These are phyloP conservation scores for Periconia digitata DNA, from an alignment of 2,329 filamentous ascomycete genomes.

Conservation along the genomic window DNA sequence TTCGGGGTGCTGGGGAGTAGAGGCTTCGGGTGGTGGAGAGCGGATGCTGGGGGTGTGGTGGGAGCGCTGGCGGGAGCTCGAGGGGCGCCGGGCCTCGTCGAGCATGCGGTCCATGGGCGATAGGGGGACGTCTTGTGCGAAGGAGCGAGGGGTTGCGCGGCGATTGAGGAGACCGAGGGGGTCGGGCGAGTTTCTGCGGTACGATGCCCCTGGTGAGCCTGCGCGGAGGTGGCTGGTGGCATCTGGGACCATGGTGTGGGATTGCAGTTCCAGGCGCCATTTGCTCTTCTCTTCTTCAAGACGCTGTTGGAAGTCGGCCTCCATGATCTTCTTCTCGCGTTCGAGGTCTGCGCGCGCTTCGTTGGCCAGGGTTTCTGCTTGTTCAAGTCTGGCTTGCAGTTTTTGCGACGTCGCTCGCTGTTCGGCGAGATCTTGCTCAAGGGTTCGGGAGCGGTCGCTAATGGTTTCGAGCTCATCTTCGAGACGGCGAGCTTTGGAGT, in stretches of 20 bases:
- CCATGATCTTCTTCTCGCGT: conserved; percentile 61
- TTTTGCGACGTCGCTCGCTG: conserved; percentile 62
- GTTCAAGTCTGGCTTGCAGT: conserved; percentile 65
- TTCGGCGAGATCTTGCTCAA: conserved; percentile 64
- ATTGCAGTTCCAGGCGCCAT: conserved; percentile 55
- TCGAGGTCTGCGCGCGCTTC: conserved; percentile 60
- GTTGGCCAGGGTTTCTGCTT: conserved; percentile 63
- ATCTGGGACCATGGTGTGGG: conserved; percentile 25
- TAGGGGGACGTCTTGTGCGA: conserved; percentile 32
- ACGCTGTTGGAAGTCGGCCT: conserved; percentile 59
- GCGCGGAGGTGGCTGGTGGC: conserved; percentile 33
- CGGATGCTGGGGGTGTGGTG: conserved; percentile 16
- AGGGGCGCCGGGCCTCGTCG: conserved; percentile 38
- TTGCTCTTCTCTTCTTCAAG: conserved; percentile 67
- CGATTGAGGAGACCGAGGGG: conserved; percentile 33
- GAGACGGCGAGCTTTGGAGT: conserved; percentile 64
- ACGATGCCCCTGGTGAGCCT: conserved; percentile 40
- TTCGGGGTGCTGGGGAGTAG: conserved; percentile 36
- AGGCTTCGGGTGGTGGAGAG: conserved; percentile 31
- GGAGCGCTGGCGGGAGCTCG: conserved; percentile 36
- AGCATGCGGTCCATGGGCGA: conserved; percentile 41
- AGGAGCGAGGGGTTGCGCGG: conserved; percentile 31
- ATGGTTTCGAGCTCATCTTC: conserved; percentile 82
- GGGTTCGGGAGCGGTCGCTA: conserved; percentile 63
- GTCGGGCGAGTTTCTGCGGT: conserved; percentile 46